These are phyloP conservation scores for Globisporangium paddicum DNA, from an alignment of 352 stramenopile genomes.

Conservation along the genomic window DNA sequence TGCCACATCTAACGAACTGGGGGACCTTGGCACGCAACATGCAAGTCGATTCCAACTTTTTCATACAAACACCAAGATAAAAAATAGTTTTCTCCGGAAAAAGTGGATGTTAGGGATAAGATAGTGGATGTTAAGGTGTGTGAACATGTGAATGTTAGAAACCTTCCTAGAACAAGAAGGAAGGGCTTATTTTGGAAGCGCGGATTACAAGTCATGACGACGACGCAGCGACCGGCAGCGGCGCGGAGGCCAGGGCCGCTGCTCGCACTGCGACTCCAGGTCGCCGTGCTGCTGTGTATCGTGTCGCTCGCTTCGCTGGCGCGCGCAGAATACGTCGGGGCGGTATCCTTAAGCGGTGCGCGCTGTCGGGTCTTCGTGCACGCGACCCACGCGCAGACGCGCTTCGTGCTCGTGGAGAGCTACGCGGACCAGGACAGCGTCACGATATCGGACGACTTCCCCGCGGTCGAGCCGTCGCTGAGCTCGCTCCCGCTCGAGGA, in stretches of 20 bases:
- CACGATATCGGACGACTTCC: slow-evolving; percentile 40
- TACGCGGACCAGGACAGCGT: slow-evolving; percentile 41
- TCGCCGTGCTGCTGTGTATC: slow-evolving; percentile 14
- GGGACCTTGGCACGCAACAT: background rate
- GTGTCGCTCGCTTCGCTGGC: background rate
- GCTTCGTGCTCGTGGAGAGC: slow-evolving; percentile 51
- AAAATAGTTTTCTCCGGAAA: background rate
- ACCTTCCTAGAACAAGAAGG: background rate
- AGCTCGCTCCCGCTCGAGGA: slow-evolving; percentile 16
- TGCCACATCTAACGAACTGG: background rate
- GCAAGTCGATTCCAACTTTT: background rate
- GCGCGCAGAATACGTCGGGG: slow-evolving; percentile 9
- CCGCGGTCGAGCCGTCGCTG: slow-evolving; percentile 19
- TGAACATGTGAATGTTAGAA: background rate
- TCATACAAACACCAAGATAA: background rate
- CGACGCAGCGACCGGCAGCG: background rate
- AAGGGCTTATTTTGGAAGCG: no score
- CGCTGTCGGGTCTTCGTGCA: slow-evolving; percentile 60
- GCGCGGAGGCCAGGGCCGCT: background rate
- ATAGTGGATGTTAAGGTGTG: background rate
- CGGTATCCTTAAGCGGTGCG: slow-evolving; percentile 14
- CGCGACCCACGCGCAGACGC: slow-evolving; percentile 24
- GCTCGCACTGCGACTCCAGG: background rate
- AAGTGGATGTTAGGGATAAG: background rate
- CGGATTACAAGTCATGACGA: no score